Percentiles rank a stretch among this genome's conserved stretches.
These are phyloP conservation scores for Pythium dissotocum DNA, from an alignment of 352 stramenopile species.

Conservation along the genomic window DNA sequence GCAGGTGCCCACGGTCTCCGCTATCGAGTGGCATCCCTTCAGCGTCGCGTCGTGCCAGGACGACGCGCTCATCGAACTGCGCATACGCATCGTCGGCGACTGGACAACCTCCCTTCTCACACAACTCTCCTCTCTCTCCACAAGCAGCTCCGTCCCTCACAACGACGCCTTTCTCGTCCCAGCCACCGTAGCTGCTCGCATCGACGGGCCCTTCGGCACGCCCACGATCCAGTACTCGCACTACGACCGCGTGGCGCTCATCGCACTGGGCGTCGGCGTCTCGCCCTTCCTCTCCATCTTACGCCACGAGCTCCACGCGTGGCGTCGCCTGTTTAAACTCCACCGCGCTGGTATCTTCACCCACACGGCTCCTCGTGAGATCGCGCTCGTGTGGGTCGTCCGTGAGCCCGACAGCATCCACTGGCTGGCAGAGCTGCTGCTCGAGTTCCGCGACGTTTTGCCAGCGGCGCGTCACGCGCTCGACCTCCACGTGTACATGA, in stretches of 20 bases:
- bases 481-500: slow-evolving; percentile 30
- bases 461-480: slow-evolving; percentile 4
- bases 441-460: slow-evolving; percentile 34
- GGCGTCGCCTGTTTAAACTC: slow-evolving; percentile 9
- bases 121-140: background rate
- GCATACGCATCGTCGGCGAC: slow-evolving; percentile 44
- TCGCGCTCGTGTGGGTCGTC: slow-evolving; percentile 35
- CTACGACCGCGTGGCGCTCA: slow-evolving; percentile 38
- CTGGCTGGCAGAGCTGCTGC: slow-evolving; percentile 27
- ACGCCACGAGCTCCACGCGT: slow-evolving; percentile 41
- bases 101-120: slow-evolving; percentile 36
- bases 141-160: background rate
- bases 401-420: slow-evolving; percentile 20
- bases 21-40: slow-evolving; percentile 81
- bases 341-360: too few species aligned
- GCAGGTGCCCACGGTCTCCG: slow-evolving; percentile 52
- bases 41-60: slow-evolving; percentile 55
- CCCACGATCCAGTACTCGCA: slow-evolving; percentile 25
- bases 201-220: slow-evolving; percentile 42
- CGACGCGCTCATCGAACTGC: slow-evolving; percentile 43
- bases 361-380: background rate
- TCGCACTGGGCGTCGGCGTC: slow-evolving; percentile 41
- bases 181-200: background rate
- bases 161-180: slow-evolving; percentile 2
- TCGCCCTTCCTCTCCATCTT: slow-evolving; percentile 50